Conservation (phyloP, 2,329 filamentous ascomycete genomes). For the Xylariaceae sp. region DNA sequence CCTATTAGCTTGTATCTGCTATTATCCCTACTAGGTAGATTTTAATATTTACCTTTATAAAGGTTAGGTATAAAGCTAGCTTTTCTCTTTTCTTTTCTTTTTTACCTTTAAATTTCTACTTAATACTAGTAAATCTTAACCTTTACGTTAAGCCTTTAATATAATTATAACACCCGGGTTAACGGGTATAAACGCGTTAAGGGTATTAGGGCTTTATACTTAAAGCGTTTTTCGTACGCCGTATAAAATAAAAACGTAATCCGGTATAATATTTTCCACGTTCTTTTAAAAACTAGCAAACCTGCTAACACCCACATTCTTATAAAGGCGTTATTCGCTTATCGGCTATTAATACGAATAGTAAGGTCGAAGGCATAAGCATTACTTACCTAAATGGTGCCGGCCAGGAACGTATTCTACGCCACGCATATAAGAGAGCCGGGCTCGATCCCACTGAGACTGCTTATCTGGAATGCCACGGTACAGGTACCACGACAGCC, state of each 20-base stretch:
- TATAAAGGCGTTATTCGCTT: constrained; percentile 16
- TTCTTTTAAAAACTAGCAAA: too few relatives aligned
- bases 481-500: constrained; percentile 15
- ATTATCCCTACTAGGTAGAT: too few relatives aligned
- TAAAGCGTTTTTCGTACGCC: constrained; percentile 7
- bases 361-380: constrained; percentile 10
- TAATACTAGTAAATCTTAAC: too few relatives aligned
- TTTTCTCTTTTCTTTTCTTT: too few relatives aligned
- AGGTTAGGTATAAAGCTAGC: too few relatives aligned
- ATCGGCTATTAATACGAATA: constrained; percentile 18
- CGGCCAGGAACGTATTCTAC: constrained; percentile 12
- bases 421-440: constrained; percentile 8
- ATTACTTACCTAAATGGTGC: constrained; percentile 19
- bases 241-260: constrained; percentile 10
- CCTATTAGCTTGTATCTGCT: too few relatives aligned
- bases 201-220: constrained; percentile 4
- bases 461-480: constrained; percentile 16
- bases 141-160: too few relatives aligned
- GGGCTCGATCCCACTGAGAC: constrained; percentile 9
- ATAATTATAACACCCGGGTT: constrained; percentile 10
- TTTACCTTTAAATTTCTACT: too few relatives aligned
- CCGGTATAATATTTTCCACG: too few relatives aligned
- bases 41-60: too few relatives aligned
- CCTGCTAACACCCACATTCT: too few relatives aligned
- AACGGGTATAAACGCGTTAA: constrained; percentile 8